Percentiles rank a stretch among this genome's conserved stretches.
These are phyloP conservation scores for Diaporthe caulivora DNA, from an alignment of 2,329 filamentous ascomycete genomes.

Conservation along the genomic window DNA sequence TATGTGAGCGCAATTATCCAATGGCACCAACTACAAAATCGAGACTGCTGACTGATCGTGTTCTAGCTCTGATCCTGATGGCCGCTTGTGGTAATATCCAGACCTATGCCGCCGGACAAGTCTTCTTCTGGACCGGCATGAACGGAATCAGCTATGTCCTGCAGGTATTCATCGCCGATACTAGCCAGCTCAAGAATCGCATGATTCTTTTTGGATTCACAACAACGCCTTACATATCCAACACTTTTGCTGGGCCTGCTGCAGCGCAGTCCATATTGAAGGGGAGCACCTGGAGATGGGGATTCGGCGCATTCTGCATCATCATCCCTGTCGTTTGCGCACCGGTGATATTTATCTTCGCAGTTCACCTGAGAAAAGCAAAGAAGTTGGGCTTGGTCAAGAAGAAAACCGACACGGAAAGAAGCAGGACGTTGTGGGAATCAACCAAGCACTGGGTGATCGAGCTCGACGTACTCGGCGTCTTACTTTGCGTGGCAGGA, in stretches of 20 bases:
- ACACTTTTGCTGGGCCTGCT: conserved; percentile 27
- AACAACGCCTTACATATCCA: conserved; percentile 27
- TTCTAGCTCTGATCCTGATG: conserved; percentile 31
- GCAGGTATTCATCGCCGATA: conserved; percentile 26
- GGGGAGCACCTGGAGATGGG: conserved; percentile 26
- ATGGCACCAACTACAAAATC: rapidly evolving
- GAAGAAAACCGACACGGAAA: not conserved
- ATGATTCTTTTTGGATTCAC: conserved; percentile 28
- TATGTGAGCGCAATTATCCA: not conserved
- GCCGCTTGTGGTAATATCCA: conserved; percentile 21
- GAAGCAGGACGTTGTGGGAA: conserved; percentile 15
- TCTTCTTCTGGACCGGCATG: conserved; percentile 33
- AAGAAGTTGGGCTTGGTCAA: conserved; percentile 15
- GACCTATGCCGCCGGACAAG: conserved; percentile 31
- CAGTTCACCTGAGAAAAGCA: conserved; percentile 9
- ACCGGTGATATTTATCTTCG: conserved; percentile 18
- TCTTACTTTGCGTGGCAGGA: conserved; percentile 21
- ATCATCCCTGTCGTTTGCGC: conserved; percentile 17
- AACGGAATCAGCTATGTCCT: conserved; percentile 29
- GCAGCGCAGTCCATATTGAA: not conserved
- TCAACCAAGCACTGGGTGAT: conserved; percentile 8
- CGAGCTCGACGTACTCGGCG: conserved; percentile 7
- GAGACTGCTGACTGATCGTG: not conserved
- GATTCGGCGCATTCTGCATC: conserved; percentile 9
- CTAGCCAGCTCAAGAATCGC: conserved; percentile 27